phyloP scores from a whole-genome alignment of 257 asterid species.

The Solanum etuberosum region DNA sequence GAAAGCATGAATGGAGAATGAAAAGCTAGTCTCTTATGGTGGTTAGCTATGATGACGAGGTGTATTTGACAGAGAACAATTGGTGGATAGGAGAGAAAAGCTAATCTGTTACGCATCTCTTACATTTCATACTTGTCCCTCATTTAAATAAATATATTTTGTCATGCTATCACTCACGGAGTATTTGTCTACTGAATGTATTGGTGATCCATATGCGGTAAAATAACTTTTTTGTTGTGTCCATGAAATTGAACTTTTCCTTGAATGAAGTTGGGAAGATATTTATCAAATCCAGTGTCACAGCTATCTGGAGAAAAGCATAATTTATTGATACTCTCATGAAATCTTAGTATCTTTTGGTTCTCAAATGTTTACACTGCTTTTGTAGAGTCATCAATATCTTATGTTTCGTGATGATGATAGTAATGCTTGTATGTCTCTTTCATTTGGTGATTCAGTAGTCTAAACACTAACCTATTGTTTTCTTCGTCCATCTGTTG shows the following conservation, averaged over 20 bases:
- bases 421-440: neutral
- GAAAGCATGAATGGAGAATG: neutral
- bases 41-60: neutral
- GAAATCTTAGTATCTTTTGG: neutral
- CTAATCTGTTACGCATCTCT: neutral
- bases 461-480: neutral
- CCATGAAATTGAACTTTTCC: neutral
- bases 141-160: neutral
- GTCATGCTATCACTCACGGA: neutral
- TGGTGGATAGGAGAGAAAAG: neutral
- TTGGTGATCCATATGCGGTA: neutral
- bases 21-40: neutral
- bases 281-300: neutral
- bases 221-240: neutral
- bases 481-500: constrained; percentile 12
- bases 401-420: neutral
- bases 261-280: neutral
- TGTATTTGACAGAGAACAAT: neutral
- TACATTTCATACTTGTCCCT: neutral
- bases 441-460: neutral
- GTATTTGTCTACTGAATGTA: neutral
- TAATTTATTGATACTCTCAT: neutral
- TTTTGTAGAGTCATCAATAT: neutral
- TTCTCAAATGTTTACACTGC: neutral
- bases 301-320: neutral